Base-by-base conservation (phyloP, 2,329 filamentous ascomycete species). In the Botrytis porri region DNA sequence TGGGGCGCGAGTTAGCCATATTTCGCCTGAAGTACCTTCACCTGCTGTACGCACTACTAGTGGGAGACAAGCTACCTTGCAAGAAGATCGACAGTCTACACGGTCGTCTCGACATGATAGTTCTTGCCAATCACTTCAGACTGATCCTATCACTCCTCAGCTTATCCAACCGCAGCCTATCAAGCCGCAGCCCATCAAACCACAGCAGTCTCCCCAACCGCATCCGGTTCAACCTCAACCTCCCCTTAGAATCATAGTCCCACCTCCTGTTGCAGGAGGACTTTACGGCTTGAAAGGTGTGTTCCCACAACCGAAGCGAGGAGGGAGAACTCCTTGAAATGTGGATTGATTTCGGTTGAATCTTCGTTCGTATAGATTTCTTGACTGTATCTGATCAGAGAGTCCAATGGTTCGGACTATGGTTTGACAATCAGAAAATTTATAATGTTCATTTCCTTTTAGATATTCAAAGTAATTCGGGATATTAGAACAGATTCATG, bases 261-360 rank as follows among this genome's bases (percentile, higher is more conserved):
- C 60, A 25, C 60, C 60, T n/a, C 60, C 60, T n/a, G 35, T 62
- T 41, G 60, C 60, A 39, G 60, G 60, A n/a, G 60, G 60, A n/a
- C 14, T 62, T n/a, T 62, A 62, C 35, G 60, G 60, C 22, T n/a
- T 62, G 5, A 62, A 62, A 18, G 60, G 60, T 62, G 35, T 62
- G n/a, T 62, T 39, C 22, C 37, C 60, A 7, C 60, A 62, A 18
- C 60, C 60, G 16, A 62, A 62, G 35, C 35, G 60, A 8, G 60
- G 60, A n/a, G 60, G 60, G 1, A 62, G 60, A 62, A 39, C 22
- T 16, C 14, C 37, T 18, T 41, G 22, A n/a, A 39, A 39, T 9
- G 12, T 41, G 35, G 35, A 39, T 18, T 39, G 25, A 41, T n/a
- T 4, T 9, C 3, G 25, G 41, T 18, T 39, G 22, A n/a, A 39